These are phyloP conservation scores for Austroboletus eburneus DNA, from an alignment of 768 basidiomycete species.

Conservation along the genomic window DNA sequence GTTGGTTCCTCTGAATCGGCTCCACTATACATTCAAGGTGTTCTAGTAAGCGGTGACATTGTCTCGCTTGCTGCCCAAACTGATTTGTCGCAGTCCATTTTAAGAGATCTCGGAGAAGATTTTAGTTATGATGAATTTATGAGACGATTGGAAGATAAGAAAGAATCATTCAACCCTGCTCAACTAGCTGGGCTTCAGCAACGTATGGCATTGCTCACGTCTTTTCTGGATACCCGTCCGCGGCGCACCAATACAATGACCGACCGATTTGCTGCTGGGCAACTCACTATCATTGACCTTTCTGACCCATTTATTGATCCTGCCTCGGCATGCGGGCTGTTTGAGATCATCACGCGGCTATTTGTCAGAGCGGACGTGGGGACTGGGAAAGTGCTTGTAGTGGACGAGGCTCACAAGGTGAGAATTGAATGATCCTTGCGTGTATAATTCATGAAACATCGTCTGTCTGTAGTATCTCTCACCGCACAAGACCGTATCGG, in stretches of 20 bases:
- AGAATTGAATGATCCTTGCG: constrained; percentile 37
- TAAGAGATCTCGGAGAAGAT: constrained; percentile 59
- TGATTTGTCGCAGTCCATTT: constrained; percentile 42
- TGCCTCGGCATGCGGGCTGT: constrained; percentile 61
- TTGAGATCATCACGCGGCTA: constrained; percentile 62
- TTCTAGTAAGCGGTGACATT: constrained; percentile 45
- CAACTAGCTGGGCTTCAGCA: constrained; percentile 59
- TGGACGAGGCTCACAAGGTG: constrained; percentile 77
- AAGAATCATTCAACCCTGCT: constrained; percentile 49
- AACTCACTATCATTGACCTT: constrained; percentile 64
- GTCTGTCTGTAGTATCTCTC: constrained; percentile 52
- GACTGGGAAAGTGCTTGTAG: constrained; percentile 65
- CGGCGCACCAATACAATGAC: constrained; percentile 1
- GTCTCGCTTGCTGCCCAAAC: not conserved
- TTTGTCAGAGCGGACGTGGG: constrained; percentile 58
- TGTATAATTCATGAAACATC: constrained; percentile 1
- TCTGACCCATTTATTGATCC: constrained; percentile 73
- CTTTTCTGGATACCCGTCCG: constrained; percentile 44
- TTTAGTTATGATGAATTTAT: constrained; percentile 53
- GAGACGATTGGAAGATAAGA: constrained; percentile 40
- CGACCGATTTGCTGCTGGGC: constrained; percentile 49
- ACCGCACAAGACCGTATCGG: constrained; percentile 38
- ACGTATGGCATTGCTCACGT: constrained; percentile 54
- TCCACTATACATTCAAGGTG: constrained; percentile 65
- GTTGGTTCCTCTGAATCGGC: constrained; percentile 56